phyloP scores from a whole-genome alignment of 2,329 filamentous ascomycete species.

The Apiospora kogelbergensis region DNA sequence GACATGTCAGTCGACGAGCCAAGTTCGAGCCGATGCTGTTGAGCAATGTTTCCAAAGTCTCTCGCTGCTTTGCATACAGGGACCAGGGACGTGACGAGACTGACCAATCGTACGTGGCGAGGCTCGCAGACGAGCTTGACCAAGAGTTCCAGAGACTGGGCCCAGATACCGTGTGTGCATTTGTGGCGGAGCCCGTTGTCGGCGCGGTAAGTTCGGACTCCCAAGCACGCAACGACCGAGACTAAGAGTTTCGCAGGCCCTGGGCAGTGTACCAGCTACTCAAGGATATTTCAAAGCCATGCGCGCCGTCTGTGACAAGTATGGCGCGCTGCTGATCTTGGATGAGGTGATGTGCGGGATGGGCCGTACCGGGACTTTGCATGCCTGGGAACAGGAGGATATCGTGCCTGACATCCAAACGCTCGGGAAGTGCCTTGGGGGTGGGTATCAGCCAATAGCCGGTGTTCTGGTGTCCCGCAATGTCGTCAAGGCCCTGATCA shows the following conservation, averaged over 20 bases:
- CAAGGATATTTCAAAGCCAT: constrained; percentile 70
- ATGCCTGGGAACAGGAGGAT: constrained; percentile 61
- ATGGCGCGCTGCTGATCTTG: constrained; percentile 74
- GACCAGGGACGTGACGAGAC: constrained; percentile 51
- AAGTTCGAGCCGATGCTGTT: constrained; percentile 64
- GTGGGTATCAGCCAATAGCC: constrained; percentile 62
- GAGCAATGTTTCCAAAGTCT: constrained; percentile 58
- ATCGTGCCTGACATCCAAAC: constrained; percentile 65
- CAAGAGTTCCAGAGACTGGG: constrained; percentile 64
- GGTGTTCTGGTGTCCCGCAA: constrained; percentile 54
- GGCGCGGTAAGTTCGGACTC: constrained; percentile 57
- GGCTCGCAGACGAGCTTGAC: constrained; percentile 66
- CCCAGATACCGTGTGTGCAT: constrained; percentile 66
- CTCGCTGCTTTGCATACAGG: constrained; percentile 67
- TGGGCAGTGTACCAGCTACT: constrained; percentile 68
- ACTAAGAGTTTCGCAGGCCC: constrained; percentile 22
- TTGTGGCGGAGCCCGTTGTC: constrained; percentile 72
- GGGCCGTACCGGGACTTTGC: constrained; percentile 57
- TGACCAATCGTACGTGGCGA: constrained; percentile 57
- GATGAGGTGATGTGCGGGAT: constrained; percentile 77
- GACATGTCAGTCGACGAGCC: constrained; percentile 58
- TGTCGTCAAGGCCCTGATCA: constrained; percentile 46
- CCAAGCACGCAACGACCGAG: neutral
- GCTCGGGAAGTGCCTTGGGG: constrained; percentile 65
- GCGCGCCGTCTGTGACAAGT: constrained; percentile 64